Percentiles rank a stretch among this genome's conserved stretches.
These are phyloP conservation scores for Myrica gale DNA, from an alignment of 306 rosid genomes.

Conservation along the genomic window DNA sequence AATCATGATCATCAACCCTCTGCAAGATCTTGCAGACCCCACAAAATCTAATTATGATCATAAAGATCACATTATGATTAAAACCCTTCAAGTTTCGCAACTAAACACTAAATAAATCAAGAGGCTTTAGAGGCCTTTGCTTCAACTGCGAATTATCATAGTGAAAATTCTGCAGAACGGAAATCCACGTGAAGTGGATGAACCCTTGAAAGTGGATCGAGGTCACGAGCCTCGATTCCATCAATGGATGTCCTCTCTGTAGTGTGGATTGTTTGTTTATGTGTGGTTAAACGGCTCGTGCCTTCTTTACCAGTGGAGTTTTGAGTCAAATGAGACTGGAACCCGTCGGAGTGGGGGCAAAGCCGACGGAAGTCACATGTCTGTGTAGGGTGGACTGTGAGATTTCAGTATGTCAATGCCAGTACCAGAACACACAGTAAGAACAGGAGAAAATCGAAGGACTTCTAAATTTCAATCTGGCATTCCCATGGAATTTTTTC, in stretches of 20 bases:
- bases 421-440: no score
- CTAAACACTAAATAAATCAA: background rate
- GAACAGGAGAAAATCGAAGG: no score
- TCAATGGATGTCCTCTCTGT: no score
- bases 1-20: conserved; percentile 9
- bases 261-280: no score
- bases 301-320: background rate
- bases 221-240: no score
- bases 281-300: no score
- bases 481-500: no score
- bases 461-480: no score
- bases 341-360: background rate
- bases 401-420: no score
- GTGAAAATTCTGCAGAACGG: background rate
- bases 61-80: background rate
- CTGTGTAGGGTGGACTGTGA: background rate
- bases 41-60: conserved; percentile 22
- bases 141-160: background rate
- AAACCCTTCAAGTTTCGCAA: conserved; percentile 15
- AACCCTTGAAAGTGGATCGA: background rate
- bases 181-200: background rate
- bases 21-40: conserved; percentile 28
- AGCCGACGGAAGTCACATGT: background rate
- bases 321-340: background rate
- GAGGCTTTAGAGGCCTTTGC: background rate